Conservation (phyloP, 2,329 filamentous ascomycete species). For the Leptosphaerulina australis region DNA sequence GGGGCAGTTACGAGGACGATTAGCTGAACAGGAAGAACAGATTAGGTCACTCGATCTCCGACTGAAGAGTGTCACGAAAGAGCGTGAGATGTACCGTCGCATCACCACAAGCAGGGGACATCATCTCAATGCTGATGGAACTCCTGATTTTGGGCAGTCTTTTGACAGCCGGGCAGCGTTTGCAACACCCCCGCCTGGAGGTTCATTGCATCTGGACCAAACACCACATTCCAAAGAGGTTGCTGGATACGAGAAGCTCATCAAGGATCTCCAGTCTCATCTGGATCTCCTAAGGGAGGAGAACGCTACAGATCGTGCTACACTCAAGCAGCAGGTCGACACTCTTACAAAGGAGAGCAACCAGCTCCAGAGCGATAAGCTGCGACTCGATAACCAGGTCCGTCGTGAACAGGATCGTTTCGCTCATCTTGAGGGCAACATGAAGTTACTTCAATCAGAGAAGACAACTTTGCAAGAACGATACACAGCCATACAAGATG, state of each 20-base stretch:
- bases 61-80: conserved; percentile 90
- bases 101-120: conserved; percentile 81
- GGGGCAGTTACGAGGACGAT: conserved; percentile 72
- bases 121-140: conserved; percentile 56
- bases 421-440: conserved; percentile 89
- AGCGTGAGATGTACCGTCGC: conserved; percentile 96
- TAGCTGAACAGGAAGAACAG: conserved; percentile 83
- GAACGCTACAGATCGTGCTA: conserved; percentile 77
- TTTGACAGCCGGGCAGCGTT: conserved; percentile 22
- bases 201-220: conserved; percentile 41
- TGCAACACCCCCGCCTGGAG: conserved; percentile 55
- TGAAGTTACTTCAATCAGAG: conserved; percentile 79
- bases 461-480: conserved; percentile 87
- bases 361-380: conserved; percentile 79
- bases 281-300: conserved; percentile 91
- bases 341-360: conserved; percentile 81
- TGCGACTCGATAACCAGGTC: conserved; percentile 79
- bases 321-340: conserved; percentile 84
- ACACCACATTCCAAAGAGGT: conserved; percentile 62
- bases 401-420: conserved; percentile 82
- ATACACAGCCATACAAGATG: conserved; percentile 76
- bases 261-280: conserved; percentile 86
- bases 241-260: conserved; percentile 75
- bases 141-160: conserved; percentile 32
- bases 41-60: conserved; percentile 80